These are phyloP conservation scores for Rehmannia glutinosa DNA, from an alignment of 257 asterid genomes.

Conservation along the genomic window DNA sequence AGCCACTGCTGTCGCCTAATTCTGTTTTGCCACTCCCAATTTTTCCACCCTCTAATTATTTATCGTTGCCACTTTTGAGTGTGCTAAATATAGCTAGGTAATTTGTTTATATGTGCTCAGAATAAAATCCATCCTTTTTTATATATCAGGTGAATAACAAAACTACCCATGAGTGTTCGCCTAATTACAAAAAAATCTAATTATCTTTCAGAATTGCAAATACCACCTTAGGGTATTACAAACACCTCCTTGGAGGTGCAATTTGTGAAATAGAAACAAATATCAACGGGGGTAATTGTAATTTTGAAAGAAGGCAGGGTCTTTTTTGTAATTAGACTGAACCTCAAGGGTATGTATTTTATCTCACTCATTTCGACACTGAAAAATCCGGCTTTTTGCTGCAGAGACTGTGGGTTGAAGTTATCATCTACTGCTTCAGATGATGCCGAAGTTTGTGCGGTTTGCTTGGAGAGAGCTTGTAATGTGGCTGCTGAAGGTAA, in stretches of 20 bases:
- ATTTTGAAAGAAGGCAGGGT: not conserved
- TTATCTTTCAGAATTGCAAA: not conserved
- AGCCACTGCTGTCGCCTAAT: slow-evolving; percentile 67
- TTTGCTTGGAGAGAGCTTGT: slow-evolving; percentile 92
- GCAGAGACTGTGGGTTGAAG: slow-evolving; percentile 77
- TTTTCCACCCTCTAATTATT: slow-evolving; percentile 80
- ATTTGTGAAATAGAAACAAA: not conserved
- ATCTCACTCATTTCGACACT: not conserved
- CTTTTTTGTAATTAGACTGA: not conserved
- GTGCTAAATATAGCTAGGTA: slow-evolving; percentile 93
- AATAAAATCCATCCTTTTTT: too few species aligned
- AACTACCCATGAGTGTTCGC: too few species aligned
- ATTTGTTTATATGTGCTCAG: too few species aligned
- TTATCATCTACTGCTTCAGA: slow-evolving; percentile 56
- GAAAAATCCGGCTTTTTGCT: not conserved
- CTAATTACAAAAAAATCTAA: too few species aligned
- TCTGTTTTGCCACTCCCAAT: slow-evolving; percentile 59
- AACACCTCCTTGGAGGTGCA: not conserved
- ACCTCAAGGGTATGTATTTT: not conserved
- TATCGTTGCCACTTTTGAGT: slow-evolving; percentile 87
- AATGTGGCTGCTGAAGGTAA: slow-evolving; percentile 84
- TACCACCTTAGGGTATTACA: not conserved
- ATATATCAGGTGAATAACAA: too few species aligned
- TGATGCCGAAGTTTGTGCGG: slow-evolving; percentile 82
- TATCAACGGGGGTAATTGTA: not conserved